Conservation (phyloP, 306 rosid species). For the Rubus parviflorus region DNA sequence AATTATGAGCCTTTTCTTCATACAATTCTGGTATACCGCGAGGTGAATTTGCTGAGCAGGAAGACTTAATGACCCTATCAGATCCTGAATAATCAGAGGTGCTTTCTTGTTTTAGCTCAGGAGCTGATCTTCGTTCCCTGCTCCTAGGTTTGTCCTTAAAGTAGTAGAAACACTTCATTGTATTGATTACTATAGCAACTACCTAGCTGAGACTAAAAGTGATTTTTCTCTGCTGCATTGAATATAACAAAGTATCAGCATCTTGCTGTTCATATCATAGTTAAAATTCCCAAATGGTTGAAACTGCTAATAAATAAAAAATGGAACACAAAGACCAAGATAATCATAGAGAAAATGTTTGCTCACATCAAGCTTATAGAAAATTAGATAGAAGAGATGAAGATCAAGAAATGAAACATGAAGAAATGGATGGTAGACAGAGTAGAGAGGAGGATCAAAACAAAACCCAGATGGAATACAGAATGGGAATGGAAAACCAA, state of each 20-base stretch:
- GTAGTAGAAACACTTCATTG: conserved; percentile 75
- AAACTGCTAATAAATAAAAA: background rate
- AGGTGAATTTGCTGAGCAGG: conserved; percentile 48
- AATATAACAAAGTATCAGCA: conserved; percentile 1
- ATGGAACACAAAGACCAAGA: background rate
- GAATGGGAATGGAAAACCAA: background rate
- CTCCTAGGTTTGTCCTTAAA: conserved; percentile 48
- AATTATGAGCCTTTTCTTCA: conserved; percentile 74
- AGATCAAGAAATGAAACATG: background rate
- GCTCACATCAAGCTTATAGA: too few relatives aligned
- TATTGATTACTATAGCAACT: conserved; percentile 12
- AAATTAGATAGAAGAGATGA: too few relatives aligned
- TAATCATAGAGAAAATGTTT: background rate
- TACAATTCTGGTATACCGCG: conserved; percentile 76
- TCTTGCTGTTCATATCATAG: background rate
- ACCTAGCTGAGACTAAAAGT: conserved; percentile 12
- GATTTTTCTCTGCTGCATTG: conserved; percentile 24
- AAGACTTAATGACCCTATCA: conserved; percentile 49
- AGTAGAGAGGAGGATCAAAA: background rate
- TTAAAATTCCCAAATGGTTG: background rate
- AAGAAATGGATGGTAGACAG: background rate
- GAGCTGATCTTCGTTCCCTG: conserved; percentile 63
- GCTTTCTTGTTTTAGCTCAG: conserved; percentile 51
- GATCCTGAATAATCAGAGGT: conserved; percentile 42
- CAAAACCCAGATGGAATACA: conserved; percentile 19